phyloP scores from a whole-genome alignment of 73 alveolate species.

The Tetrahymena borealis region DNA sequence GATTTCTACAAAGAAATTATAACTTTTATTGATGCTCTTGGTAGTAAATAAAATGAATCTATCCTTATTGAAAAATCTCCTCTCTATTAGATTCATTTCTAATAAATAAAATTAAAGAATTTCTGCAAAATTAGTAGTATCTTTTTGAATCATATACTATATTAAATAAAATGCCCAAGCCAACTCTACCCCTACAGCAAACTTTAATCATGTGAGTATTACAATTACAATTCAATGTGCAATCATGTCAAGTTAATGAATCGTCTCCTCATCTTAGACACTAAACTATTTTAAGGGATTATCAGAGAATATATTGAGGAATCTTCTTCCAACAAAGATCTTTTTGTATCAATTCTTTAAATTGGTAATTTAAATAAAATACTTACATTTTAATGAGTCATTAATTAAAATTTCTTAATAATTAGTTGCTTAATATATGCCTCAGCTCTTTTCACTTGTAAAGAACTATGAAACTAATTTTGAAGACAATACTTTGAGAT shows the following conservation, averaged over 20 bases:
- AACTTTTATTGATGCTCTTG: neutral
- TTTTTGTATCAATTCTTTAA: neutral
- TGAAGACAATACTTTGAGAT: neutral
- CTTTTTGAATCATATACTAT: neutral
- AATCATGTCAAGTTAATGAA: neutral
- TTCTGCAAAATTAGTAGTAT: neutral
- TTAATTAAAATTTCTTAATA: neutral
- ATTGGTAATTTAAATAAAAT: neutral
- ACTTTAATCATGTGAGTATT: neutral
- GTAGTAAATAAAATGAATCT: neutral
- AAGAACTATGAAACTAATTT: neutral
- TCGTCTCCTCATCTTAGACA: neutral
- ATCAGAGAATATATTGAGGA: neutral
- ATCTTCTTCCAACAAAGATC: neutral
- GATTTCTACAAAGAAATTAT: neutral
- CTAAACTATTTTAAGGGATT: neutral
- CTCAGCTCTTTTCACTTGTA: neutral
- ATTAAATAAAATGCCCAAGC: neutral
- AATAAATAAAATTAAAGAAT: neutral
- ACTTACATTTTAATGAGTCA: neutral
- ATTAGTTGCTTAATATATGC: neutral
- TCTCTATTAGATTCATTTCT: neutral
- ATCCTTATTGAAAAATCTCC: neutral
- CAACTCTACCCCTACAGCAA: neutral
- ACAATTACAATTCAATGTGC: neutral